phyloP scores from a whole-genome alignment of 2,329 filamentous ascomycete genomes.

The Stenocarpella maydis region DNA sequence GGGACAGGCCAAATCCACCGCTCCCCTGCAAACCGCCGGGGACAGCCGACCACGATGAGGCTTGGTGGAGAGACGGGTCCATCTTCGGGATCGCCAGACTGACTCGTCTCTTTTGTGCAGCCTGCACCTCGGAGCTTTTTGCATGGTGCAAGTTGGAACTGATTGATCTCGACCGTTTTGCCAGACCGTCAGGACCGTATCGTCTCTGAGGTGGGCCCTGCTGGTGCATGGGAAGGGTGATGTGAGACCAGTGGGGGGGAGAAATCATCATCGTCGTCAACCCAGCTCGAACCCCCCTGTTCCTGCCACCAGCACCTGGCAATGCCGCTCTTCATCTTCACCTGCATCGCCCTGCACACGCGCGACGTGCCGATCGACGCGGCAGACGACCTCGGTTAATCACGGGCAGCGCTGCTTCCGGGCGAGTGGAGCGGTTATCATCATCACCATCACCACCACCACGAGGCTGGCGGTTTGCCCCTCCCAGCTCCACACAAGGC shows the following conservation, averaged over 20 bases:
- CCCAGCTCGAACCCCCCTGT: background rate
- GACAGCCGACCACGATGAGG: slow-evolving; percentile 25
- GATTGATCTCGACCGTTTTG: background rate
- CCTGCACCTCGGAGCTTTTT: background rate
- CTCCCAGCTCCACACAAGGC: slow-evolving; percentile 6
- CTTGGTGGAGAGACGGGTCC: slow-evolving; percentile 13
- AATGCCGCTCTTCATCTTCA: slow-evolving; percentile 18
- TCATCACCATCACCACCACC: background rate
- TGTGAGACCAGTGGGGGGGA: background rate
- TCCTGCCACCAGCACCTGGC: slow-evolving; percentile 8
- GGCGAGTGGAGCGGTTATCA: background rate
- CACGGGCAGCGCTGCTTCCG: background rate
- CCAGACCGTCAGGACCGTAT: slow-evolving; percentile 4
- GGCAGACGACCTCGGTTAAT: slow-evolving; percentile 4
- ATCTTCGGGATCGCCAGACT: slow-evolving; percentile 26
- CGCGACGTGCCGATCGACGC: background rate
- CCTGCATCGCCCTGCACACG: background rate
- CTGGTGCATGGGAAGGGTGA: background rate
- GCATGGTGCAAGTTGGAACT: slow-evolving; percentile 19
- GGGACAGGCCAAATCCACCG: slow-evolving; percentile 4
- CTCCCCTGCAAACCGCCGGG: slow-evolving; percentile 29
- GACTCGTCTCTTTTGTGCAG: slow-evolving; percentile 21
- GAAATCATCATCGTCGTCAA: slow-evolving; percentile 11
- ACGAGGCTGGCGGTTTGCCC: background rate
- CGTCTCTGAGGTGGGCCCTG: background rate